Evolutionary conservation across 2,329 filamentous ascomycete genomes (phyloP).

Genomic region (Fusarium haematococcum): DNA sequence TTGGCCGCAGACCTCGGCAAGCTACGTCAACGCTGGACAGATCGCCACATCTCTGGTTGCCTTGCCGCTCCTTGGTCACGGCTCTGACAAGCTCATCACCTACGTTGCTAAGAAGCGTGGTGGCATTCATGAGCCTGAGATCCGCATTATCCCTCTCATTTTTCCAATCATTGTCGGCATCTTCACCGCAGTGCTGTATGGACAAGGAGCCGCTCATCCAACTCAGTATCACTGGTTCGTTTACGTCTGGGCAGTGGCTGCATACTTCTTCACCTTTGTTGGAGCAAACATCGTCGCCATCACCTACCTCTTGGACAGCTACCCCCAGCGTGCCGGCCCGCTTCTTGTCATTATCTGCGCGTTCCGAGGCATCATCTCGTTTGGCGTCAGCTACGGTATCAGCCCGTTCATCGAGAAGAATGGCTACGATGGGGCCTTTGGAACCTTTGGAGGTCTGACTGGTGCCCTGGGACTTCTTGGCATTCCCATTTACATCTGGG

Average conservation of each 20-base stretch:
- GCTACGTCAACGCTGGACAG: conserved; percentile 38
- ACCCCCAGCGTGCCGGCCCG: conserved; percentile 35
- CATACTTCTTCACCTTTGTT: conserved; percentile 22
- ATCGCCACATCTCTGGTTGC: conserved; percentile 35
- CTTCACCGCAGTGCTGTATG: conserved; percentile 20
- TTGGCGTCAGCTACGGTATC: conserved; percentile 38
- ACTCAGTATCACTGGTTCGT: conserved; percentile 19
- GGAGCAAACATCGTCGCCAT: conserved; percentile 39
- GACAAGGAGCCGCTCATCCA: neutral
- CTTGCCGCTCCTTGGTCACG: conserved; percentile 33
- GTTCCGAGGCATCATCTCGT: conserved; percentile 35
- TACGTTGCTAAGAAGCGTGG: conserved; percentile 33
- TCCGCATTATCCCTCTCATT: conserved; percentile 34
- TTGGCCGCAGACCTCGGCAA: conserved; percentile 33
- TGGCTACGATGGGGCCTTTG: neutral
- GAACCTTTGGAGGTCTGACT: neutral
- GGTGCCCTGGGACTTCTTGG: neutral
- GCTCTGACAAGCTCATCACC: conserved; percentile 37
- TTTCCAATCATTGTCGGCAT: conserved; percentile 32
- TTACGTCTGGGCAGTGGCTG: conserved; percentile 20
- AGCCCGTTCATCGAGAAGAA: conserved; percentile 28
- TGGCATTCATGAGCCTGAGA: conserved; percentile 36
- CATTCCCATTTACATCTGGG: neutral
- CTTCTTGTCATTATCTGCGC: conserved; percentile 39
- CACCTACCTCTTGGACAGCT: conserved; percentile 39